Conservation (phyloP, 495 filamentous ascomycete genomes). For the Hyaloscypha hepaticicola region DNA sequence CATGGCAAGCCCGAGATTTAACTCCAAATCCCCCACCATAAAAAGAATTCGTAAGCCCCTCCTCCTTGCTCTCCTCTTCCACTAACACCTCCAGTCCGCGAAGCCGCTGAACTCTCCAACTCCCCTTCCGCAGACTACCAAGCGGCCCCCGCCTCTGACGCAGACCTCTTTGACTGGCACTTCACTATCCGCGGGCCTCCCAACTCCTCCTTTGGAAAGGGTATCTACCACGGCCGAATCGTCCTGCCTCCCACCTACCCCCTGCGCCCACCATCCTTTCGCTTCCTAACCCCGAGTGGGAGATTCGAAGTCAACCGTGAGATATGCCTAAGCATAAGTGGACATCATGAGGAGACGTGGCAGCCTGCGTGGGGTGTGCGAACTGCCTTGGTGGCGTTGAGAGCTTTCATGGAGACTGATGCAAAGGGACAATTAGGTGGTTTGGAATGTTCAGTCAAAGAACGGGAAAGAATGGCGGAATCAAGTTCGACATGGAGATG, state of each 20-base stretch:
- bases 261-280: conserved; percentile 84
- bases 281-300: conserved; percentile 88
- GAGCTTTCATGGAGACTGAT: conserved; percentile 74
- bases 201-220: conserved; percentile 67
- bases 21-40: conserved; percentile 77
- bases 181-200: conserved; percentile 95
- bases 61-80: background rate
- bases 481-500: conserved; percentile 64
- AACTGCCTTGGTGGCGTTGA: conserved; percentile 64
- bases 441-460: conserved; percentile 65
- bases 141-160: conserved; percentile 72
- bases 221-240: conserved; percentile 96
- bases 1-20: conserved; percentile 46
- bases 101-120: conserved; percentile 53
- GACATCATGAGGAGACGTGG: conserved; percentile 98
- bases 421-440: conserved; percentile 83
- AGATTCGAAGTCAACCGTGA: conserved; percentile 97
- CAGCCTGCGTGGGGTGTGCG: conserved; percentile 96
- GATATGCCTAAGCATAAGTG: conserved; percentile 90
- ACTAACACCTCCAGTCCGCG: conserved; percentile 25
- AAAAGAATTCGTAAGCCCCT: conserved; percentile 64
- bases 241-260: conserved; percentile 86
- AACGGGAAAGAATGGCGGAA: conserved; percentile 63
- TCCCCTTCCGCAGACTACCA: conserved; percentile 78
- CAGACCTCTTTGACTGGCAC: conserved; percentile 97